A percentile compares a stretch with the other conserved stretches of the same genome.
Conservation (phyloP, 805 yeast species). For the Yamadazyma kitorensis region DNA sequence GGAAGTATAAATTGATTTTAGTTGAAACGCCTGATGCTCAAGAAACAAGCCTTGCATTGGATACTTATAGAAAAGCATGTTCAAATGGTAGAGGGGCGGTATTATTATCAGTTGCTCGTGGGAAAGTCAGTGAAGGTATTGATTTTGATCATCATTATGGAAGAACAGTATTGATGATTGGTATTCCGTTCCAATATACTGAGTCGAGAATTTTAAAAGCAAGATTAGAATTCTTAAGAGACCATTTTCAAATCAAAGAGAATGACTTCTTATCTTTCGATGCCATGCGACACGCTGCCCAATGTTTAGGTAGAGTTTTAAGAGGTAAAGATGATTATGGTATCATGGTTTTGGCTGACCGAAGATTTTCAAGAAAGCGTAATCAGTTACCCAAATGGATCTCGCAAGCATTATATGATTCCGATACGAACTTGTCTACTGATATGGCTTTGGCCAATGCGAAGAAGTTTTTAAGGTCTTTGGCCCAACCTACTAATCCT, state of each 20-base stretch:
- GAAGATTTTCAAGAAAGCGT: conserved; percentile 84
- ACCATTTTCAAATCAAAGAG: conserved; percentile 88
- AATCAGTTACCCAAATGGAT: conserved; percentile 96
- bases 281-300: conserved; percentile 99
- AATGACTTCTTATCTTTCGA: conserved; percentile 95
- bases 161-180: conserved; percentile 96
- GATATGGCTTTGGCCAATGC: conserved; percentile 98
- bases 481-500: conserved; percentile 91
- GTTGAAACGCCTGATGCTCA: conserved; percentile 99
- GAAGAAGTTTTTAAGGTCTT: conserved; percentile 82
- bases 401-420: conserved; percentile 85
- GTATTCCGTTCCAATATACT: conserved; percentile 98
- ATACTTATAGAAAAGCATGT: conserved; percentile 94
- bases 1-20: conserved; percentile 92
- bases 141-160: conserved; percentile 99
- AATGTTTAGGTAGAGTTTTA: conserved; percentile 93
- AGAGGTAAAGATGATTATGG: conserved; percentile 99
- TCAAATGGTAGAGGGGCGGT: conserved; percentile 98
- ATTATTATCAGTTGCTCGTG: conserved; percentile 94
- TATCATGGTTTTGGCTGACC: conserved; percentile 95
- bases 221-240: conserved; percentile 87
- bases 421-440: conserved; percentile 87
- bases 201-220: conserved; percentile 96
- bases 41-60: conserved; percentile 93
- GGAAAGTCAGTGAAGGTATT: conserved; percentile 97